Evolutionary conservation across 495 filamentous ascomycete species (phyloP).

Genomic region (Hapsidospora chrysogenum): DNA sequence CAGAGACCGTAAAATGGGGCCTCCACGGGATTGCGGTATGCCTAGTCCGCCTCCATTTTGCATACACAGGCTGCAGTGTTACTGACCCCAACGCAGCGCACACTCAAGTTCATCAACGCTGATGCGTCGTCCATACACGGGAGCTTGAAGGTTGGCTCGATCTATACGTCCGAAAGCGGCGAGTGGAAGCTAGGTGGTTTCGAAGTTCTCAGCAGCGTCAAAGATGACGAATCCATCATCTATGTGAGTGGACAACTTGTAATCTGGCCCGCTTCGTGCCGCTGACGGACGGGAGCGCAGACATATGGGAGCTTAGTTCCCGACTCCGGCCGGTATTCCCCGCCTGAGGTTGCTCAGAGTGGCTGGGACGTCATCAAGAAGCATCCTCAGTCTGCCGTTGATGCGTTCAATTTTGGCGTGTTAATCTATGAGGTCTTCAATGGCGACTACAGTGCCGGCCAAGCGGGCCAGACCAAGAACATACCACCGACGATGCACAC

Average conservation of each 20-base stretch:
- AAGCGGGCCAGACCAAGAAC: constrained; percentile 68
- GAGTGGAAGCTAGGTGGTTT: constrained; percentile 96
- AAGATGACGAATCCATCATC: constrained; percentile 83
- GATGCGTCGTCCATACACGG: constrained; percentile 87
- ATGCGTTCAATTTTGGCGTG: constrained; percentile 73
- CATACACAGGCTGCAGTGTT: not conserved
- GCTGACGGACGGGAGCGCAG: too few relatives aligned
- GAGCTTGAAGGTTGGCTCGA: constrained; percentile 62
- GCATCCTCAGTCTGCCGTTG: constrained; percentile 64
- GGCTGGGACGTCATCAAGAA: constrained; percentile 81
- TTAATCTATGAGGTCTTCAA: constrained; percentile 88
- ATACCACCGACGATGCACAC: constrained; percentile 77
- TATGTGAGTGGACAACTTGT: too few relatives aligned
- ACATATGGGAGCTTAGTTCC: constrained; percentile 75
- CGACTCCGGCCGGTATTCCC: constrained; percentile 61
- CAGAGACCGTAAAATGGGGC: constrained; percentile 93
- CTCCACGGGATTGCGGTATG: constrained; percentile 69
- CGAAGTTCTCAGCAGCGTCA: constrained; percentile 83
- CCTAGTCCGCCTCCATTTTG: not conserved
- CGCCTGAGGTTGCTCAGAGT: constrained; percentile 70
- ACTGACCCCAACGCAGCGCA: constrained; percentile 39
- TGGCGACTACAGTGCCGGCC: constrained; percentile 57
- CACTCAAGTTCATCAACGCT: constrained; percentile 87
- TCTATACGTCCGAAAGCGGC: constrained; percentile 86
- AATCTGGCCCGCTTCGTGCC: constrained; percentile 5